These are phyloP conservation scores for Neonectria sp. DNA, from an alignment of 2,329 filamentous ascomycete genomes.

Conservation along the genomic window DNA sequence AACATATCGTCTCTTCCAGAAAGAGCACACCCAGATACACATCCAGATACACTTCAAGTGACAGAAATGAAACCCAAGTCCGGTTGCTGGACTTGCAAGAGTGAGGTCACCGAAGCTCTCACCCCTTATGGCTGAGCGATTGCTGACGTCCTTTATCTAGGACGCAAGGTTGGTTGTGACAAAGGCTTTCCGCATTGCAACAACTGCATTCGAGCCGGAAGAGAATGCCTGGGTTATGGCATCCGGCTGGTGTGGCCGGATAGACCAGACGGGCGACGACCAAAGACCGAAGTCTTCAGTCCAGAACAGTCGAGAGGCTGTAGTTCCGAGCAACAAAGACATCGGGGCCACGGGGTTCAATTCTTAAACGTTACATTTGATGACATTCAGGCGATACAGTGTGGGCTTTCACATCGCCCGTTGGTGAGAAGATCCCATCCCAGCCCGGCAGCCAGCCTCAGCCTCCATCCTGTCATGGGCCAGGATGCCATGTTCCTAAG, in stretches of 20 bases:
- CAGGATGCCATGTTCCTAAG: slow-evolving; percentile 36
- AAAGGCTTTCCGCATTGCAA: slow-evolving; percentile 58
- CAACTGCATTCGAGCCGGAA: slow-evolving; percentile 60
- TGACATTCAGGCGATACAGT: slow-evolving; percentile 46
- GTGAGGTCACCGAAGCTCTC: slow-evolving; percentile 7
- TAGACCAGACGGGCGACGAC: slow-evolving; percentile 60
- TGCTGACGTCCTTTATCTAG: slow-evolving; percentile 45
- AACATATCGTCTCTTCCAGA: neutral
- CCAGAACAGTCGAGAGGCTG: neutral
- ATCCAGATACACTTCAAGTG: neutral
- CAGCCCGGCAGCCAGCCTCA: slow-evolving; percentile 24
- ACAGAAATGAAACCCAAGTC: slow-evolving; percentile 19
- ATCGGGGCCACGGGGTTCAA: slow-evolving; percentile 52
- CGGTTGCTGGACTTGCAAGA: slow-evolving; percentile 37
- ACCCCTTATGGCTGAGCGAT: neutral
- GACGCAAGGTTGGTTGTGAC: slow-evolving; percentile 65
- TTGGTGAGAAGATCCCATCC: slow-evolving; percentile 6
- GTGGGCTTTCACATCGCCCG: neutral
- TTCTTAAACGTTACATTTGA: slow-evolving; percentile 58
- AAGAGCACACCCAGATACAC: no score
- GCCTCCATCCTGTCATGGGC: slow-evolving; percentile 27
- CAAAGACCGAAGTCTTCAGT: neutral
- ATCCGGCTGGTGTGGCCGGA: slow-evolving; percentile 64
- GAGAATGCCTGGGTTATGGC: slow-evolving; percentile 61
- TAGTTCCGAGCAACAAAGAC: slow-evolving; percentile 27